These are phyloP conservation scores for Biscogniauxia sp. DNA, from an alignment of 2,329 filamentous ascomycete species.

Conservation along the genomic window DNA sequence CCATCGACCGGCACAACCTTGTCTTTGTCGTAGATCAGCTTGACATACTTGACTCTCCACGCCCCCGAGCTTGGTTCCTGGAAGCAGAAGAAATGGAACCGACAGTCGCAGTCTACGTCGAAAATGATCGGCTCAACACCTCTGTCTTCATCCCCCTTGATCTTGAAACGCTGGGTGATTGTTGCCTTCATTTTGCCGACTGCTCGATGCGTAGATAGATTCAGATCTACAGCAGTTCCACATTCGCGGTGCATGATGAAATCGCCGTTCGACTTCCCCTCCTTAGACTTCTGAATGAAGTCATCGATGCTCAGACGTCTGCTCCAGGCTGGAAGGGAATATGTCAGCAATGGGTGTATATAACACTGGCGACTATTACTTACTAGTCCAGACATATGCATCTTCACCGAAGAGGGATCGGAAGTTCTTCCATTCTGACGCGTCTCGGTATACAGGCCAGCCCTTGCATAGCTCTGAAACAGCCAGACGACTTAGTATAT, in stretches of 20 bases:
- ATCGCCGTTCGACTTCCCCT: constrained; percentile 48
- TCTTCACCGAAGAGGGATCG: constrained; percentile 46
- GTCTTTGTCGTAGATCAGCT: constrained; percentile 50
- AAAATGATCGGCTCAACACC: constrained; percentile 35
- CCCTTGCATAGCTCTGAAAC: constrained; percentile 53
- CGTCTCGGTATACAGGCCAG: constrained; percentile 53
- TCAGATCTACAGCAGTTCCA: constrained; percentile 46
- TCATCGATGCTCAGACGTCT: constrained; percentile 41
- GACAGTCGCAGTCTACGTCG: constrained; percentile 51
- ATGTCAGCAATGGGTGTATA: not conserved
- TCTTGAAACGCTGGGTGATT: constrained; percentile 49
- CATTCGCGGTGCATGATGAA: constrained; percentile 58
- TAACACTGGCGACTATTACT: constrained; percentile 16
- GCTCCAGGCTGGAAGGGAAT: constrained; percentile 41
- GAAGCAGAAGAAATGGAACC: constrained; percentile 48
- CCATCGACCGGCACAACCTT: constrained; percentile 47
- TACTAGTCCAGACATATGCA: constrained; percentile 50
- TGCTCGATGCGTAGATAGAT: constrained; percentile 37
- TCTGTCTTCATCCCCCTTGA: constrained; percentile 13
- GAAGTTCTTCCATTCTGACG: constrained; percentile 53
- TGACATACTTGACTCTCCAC: constrained; percentile 45
- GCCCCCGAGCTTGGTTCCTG: constrained; percentile 22
- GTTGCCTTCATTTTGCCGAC: constrained; percentile 55
- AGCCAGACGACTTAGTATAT: constrained; percentile 44
- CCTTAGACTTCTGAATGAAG: constrained; percentile 49